Evolutionary conservation across 371 early-diverging fungal genomes (phyloP).

Genomic region (Mortierella sp.): DNA sequence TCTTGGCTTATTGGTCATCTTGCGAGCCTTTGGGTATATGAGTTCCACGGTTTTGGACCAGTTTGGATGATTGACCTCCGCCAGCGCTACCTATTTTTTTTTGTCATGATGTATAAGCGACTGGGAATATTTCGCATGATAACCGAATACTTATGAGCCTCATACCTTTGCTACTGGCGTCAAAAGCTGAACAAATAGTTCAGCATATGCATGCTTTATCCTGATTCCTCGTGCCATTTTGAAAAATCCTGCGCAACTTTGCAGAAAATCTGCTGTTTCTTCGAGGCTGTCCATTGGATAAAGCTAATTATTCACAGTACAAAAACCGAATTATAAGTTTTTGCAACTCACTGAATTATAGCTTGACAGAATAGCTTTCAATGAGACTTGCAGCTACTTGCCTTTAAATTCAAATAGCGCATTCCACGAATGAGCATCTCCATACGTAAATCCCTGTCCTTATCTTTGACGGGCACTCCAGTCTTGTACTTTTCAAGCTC

Average conservation of each 20-base stretch:
- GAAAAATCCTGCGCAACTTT: conserved; percentile 89
- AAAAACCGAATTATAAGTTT: not conserved
- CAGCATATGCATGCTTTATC: conserved; percentile 93
- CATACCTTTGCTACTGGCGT: conserved; percentile 90
- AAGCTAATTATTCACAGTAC: conserved; percentile 61
- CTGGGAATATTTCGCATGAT: not conserved
- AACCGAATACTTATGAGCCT: not conserved
- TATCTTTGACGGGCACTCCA: conserved; percentile 60
- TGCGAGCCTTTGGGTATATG: conserved; percentile 89
- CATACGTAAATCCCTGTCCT: conserved; percentile 82
- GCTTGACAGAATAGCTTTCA: not conserved
- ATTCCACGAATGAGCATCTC: conserved; percentile 91
- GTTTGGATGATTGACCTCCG: conserved; percentile 95
- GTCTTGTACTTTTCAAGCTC: conserved; percentile 80
- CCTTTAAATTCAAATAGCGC: conserved; percentile 91
- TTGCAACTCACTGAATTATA: not conserved
- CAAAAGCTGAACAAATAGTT: conserved; percentile 89
- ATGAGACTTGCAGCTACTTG: conserved; percentile 28
- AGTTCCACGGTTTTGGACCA: conserved; percentile 94
- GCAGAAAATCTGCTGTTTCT: conserved; percentile 93
- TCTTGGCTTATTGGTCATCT: conserved; percentile 90
- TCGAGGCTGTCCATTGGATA: conserved; percentile 94
- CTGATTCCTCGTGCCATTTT: conserved; percentile 82
- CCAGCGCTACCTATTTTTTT: conserved; percentile 79
- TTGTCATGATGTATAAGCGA: not conserved